Conservation (phyloP, 768 basidiomycete species). For the Coprinopsis sp. region DNA sequence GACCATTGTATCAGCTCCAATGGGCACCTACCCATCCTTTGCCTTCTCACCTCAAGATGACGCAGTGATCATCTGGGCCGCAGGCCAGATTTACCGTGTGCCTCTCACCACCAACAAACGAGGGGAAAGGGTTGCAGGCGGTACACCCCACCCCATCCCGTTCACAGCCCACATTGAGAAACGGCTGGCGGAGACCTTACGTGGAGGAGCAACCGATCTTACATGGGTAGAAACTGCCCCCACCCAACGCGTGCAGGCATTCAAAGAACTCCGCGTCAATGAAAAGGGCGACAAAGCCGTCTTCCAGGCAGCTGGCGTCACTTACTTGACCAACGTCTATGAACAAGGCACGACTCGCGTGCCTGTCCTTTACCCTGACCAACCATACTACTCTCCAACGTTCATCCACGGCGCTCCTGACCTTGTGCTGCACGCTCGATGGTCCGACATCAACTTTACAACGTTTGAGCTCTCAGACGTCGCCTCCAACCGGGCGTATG, state of each 20-base stretch:
- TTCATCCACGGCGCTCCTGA: slow-evolving; percentile 50
- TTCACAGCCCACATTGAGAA: slow-evolving; percentile 65
- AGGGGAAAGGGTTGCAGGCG: slow-evolving; percentile 47
- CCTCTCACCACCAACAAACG: slow-evolving; percentile 47
- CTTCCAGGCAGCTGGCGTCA: slow-evolving; percentile 66
- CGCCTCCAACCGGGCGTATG: slow-evolving; percentile 35
- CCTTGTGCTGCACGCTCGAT: slow-evolving; percentile 59
- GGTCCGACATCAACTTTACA: slow-evolving; percentile 62
- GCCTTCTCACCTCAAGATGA: slow-evolving; percentile 58
- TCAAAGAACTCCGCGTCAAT: slow-evolving; percentile 57
- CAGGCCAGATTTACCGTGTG: slow-evolving; percentile 62
- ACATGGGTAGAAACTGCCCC: slow-evolving; percentile 47
- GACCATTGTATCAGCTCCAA: slow-evolving; percentile 60
- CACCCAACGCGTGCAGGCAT: slow-evolving; percentile 54
- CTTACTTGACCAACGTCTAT: slow-evolving; percentile 44
- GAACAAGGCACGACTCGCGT: slow-evolving; percentile 29
- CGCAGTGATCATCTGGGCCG: slow-evolving; percentile 69
- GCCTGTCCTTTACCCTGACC: slow-evolving; percentile 44
- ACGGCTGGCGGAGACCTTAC: slow-evolving; percentile 57
- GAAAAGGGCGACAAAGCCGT: slow-evolving; percentile 47
- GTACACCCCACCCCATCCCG: slow-evolving; percentile 43
- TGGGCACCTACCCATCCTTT: slow-evolving; percentile 78
- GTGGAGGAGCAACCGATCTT: slow-evolving; percentile 41
- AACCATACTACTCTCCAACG: slow-evolving; percentile 63
- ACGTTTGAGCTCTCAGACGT: slow-evolving; percentile 63